These are phyloP conservation scores for Lolium multiflorum DNA, from an alignment of 176 grass and related monocot species.

Conservation along the genomic window DNA sequence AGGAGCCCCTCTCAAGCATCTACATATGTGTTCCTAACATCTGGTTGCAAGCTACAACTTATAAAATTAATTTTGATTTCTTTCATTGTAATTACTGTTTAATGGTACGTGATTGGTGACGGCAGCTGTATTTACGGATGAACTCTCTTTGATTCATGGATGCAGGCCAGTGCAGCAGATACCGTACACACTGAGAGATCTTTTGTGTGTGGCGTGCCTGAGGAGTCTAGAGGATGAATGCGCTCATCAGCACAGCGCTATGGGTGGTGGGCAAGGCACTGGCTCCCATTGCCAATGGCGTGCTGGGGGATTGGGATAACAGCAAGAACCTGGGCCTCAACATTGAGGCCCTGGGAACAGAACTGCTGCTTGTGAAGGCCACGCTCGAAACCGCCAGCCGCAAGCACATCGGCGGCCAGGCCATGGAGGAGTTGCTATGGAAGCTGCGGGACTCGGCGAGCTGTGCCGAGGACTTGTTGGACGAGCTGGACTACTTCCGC, in stretches of 20 bases:
- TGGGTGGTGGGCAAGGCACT: neutral
- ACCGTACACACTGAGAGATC: neutral
- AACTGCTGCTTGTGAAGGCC: neutral
- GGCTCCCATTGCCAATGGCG: neutral
- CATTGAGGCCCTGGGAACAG: neutral
- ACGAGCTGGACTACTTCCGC: slow-evolving; percentile 39
- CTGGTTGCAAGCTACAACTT: neutral
- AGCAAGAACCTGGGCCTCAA: neutral
- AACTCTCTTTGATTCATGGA: neutral
- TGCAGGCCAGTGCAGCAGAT: neutral
- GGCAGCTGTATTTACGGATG: neutral
- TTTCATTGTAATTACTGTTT: neutral
- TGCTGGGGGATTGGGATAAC: slow-evolving; percentile 11
- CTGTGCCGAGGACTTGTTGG: neutral
- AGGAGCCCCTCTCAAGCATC: too few relatives aligned
- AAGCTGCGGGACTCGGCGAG: neutral
- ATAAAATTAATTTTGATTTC: neutral
- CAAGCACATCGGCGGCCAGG: neutral
- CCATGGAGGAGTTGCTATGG: neutral
- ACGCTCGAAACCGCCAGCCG: neutral
- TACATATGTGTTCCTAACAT: neutral
- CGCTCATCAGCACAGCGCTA: neutral
- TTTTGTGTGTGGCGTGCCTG: neutral
- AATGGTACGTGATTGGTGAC: neutral
- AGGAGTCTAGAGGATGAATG: neutral